Percentiles rank a stretch among this genome's conserved stretches.
phyloP scores from a whole-genome alignment of 192 early-diverging fungal genomes.

The Chytriomyces confervae region DNA sequence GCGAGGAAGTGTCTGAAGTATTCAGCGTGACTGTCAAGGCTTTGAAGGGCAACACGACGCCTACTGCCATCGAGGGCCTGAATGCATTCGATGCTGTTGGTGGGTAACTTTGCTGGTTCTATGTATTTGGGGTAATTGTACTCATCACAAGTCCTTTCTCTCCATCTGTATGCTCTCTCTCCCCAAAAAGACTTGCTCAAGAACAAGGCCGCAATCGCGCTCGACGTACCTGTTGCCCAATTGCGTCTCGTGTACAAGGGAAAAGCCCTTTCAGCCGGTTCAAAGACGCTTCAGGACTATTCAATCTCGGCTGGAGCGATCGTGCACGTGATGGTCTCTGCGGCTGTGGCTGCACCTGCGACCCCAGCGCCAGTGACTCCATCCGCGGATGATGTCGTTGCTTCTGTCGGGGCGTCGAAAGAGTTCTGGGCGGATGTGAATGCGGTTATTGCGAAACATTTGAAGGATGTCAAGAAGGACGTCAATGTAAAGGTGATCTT shows the following conservation, averaged over 20 bases:
- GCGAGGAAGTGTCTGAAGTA: not conserved
- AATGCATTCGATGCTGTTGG: slow-evolving; percentile 6
- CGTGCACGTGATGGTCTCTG: slow-evolving; percentile 22
- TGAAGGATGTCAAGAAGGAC: not conserved
- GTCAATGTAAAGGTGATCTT: not conserved
- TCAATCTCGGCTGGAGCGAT: not conserved
- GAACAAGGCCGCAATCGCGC: not conserved
- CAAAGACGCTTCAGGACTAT: slow-evolving; percentile 21
- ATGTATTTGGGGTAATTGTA: not conserved
- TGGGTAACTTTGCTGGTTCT: not conserved
- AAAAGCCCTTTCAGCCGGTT: not conserved
- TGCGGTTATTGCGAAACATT: not conserved
- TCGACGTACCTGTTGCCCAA: not conserved
- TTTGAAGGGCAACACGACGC: slow-evolving; percentile 17
- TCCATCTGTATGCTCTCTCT: no score
- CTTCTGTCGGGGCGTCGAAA: not conserved
- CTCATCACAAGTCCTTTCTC: no score
- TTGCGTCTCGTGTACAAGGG: slow-evolving; percentile 32
- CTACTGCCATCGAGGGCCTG: slow-evolving; percentile 4
- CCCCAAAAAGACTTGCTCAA: not conserved
- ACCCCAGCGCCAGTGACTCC: not conserved
- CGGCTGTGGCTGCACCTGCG: not conserved
- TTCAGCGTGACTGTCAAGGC: slow-evolving; percentile 26
- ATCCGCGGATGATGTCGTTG: not conserved
- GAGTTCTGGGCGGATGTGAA: not conserved